Evolutionary conservation across 306 rosid genomes (phyloP), one percentile per base, ranked within the genome.

Genomic region (Acacia confusa): DNA sequence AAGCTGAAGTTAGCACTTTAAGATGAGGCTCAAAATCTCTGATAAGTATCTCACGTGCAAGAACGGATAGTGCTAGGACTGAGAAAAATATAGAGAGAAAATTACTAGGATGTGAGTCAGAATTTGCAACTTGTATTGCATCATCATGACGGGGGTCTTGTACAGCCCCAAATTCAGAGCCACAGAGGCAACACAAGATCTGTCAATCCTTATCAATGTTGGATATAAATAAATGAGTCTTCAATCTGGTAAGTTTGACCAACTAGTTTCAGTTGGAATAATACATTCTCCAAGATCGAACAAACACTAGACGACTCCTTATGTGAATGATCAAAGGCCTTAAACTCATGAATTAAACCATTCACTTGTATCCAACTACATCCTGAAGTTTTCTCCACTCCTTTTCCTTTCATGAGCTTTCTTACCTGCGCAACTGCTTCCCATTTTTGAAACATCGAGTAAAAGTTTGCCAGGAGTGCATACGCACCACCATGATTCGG

Each of bases 381-480:
- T 47, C 86, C 90, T 6, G 90, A 68, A 78, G 71, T 81, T 70
- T 87, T 87, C 44, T 77, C 86, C 65, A 87, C 82, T 11, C 44
- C 34, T 53, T 34, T 47, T 44, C 71, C 82, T 81, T 75, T 87
- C 90, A 87, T 87, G 70, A 84, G 74, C 82, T 78, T 84, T 78
- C 90, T 87, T 6, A 84, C 80, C 74, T 70, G 80, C 17, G 86
- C 84, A 78, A 77, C 90, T 55, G 82, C 90, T 75, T 87, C 84
- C 90, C 90, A 87, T 58, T 87, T 84, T 55, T 75, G 87, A 84
- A 71, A 69, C 76, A 47, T 55, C 17, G 79, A 78, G 28, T 84
- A 78, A 82, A 87, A 30, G 80, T 87, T 87, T 65, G 87, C 82
- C 74, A 87, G 77, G 52, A 78, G 90, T 45, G 90, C 82, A 84